These are phyloP conservation scores for Auriculariales sp. DNA, from an alignment of 768 basidiomycete species.

Conservation along the genomic window DNA sequence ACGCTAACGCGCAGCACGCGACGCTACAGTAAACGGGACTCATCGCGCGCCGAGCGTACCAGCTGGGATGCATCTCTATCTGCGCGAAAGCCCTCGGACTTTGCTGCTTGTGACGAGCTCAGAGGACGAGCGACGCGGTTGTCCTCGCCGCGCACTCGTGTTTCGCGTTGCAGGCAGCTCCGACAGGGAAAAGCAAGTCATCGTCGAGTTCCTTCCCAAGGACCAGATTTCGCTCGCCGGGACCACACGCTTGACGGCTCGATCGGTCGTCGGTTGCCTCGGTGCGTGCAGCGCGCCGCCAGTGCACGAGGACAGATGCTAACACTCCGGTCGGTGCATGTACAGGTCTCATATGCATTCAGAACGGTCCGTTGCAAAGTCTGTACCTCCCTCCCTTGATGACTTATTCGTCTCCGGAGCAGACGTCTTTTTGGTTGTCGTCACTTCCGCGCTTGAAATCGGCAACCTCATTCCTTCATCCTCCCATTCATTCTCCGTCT, in stretches of 20 bases:
- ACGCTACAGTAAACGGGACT: too few relatives aligned
- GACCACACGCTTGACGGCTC: constrained; percentile 52
- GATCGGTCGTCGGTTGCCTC: constrained; percentile 68
- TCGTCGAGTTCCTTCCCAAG: constrained; percentile 75
- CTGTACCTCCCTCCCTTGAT: constrained; percentile 4
- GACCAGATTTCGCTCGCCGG: constrained; percentile 53
- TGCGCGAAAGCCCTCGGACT: constrained; percentile 50
- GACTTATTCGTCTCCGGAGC: not conserved
- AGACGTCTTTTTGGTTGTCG: constrained; percentile 80
- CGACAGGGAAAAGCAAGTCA: constrained; percentile 39
- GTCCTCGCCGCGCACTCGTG: constrained; percentile 48
- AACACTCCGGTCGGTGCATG: too few relatives aligned
- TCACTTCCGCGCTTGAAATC: constrained; percentile 62
- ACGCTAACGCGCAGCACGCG: too few relatives aligned
- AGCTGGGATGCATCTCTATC: constrained; percentile 59
- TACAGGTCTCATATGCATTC: constrained; percentile 17
- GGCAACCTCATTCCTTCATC: constrained; percentile 55
- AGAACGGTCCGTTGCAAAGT: constrained; percentile 14
- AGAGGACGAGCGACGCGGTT: constrained; percentile 47
- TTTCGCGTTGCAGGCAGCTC: constrained; percentile 49
- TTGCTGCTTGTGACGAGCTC: constrained; percentile 59
- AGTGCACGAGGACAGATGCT: not conserved
- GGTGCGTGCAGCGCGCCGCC: constrained; percentile 20
- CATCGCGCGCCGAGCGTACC: too few relatives aligned
- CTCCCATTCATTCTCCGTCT: constrained; percentile 42